phyloP scores from a whole-genome alignment of 495 filamentous ascomycete genomes.

The Tuber indicum region DNA sequence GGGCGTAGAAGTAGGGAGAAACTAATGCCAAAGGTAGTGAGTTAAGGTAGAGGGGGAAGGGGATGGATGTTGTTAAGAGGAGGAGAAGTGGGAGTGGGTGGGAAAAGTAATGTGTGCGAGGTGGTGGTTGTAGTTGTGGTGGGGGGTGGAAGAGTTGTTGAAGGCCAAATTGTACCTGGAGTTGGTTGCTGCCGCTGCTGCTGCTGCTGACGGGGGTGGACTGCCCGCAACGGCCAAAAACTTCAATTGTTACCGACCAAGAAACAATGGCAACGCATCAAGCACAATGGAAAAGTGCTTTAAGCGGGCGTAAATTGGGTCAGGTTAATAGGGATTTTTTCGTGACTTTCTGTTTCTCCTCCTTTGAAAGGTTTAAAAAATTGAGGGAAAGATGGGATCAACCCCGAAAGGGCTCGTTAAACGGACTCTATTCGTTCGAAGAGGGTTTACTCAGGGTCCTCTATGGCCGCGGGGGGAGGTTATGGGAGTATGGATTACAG shows the following conservation, averaged over 20 bases:
- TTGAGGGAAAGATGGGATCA: conserved; percentile 3
- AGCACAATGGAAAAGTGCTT: not conserved
- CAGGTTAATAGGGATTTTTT: not conserved
- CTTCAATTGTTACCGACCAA: not conserved
- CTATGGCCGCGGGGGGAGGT: conserved; percentile 24
- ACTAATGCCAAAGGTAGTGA: conserved; percentile 3
- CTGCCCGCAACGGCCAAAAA: not conserved
- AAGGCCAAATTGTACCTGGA: not conserved
- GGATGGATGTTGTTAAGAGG: conserved; percentile 18
- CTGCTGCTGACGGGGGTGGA: not conserved
- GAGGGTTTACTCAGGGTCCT: conserved; percentile 37
- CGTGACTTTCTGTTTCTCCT: not conserved
- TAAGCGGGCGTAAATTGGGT: not conserved
- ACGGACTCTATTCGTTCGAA: conserved; percentile 28
- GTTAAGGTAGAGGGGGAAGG: conserved; percentile 32
- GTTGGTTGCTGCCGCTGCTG: not conserved
- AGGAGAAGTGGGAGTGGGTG: conserved; percentile 22
- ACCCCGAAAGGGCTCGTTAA: conserved; percentile 10
- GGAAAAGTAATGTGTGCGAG: conserved; percentile 7
- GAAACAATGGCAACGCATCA: conserved; percentile 2
- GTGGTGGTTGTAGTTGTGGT: conserved; percentile 24
- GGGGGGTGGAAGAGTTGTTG: conserved; percentile 13
- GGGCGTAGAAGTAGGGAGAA: not conserved
- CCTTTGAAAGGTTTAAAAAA: not conserved
- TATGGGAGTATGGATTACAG: conserved; percentile 4